Base-by-base conservation (phyloP, 2,329 filamentous ascomycete species). In the Knufia petricola region DNA sequence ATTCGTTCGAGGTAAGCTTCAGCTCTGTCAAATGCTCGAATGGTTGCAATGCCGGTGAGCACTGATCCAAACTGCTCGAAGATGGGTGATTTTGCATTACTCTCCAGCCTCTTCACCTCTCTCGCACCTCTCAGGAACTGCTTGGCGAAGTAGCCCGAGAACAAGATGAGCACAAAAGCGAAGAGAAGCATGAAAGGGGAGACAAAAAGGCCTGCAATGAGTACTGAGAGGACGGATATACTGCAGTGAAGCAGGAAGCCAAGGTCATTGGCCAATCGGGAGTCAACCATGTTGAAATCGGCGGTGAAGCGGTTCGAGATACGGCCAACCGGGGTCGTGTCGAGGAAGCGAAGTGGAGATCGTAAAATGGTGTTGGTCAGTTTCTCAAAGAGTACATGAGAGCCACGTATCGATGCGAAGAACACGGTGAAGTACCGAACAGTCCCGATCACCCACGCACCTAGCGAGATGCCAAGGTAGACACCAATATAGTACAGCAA, bases 41-140 rank as follows among this genome's bases (percentile, higher is more conserved):
- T 86, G 0, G 85, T 89, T 1, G 78, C 72, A 15, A 92, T 77
- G 3, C 86, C 86, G 0, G 77, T 75, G 8, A 90, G 73, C 0
- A 83, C 78, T 1, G 83, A 80, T 9, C 81, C 82, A 58, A 90
- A 89, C 53, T 86, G 80, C 62, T 90, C 85, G 57, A 87, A 89
- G 1, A 90, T 79, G 0, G 86, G 86, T 0, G 81, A 85, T 64
- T 87, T 89, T 48, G 79, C 77, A 2, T 76, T 86, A 55, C 81
- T 86, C 63, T 90, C 85, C 1, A 90, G 74, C 3, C 86, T 75
- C 66, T 89, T 90, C 52, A 84, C 74, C 26, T 87, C 84, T 32
- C 86, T 74, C 0, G 85, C 84, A 1, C 77, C 84, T n/a, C 75
- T 67, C 4, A 92, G 72, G 59, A 85, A 92, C 30, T 69, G 69